phyloP scores from a whole-genome alignment of 768 basidiomycete species.

The Suillus alpinus region DNA sequence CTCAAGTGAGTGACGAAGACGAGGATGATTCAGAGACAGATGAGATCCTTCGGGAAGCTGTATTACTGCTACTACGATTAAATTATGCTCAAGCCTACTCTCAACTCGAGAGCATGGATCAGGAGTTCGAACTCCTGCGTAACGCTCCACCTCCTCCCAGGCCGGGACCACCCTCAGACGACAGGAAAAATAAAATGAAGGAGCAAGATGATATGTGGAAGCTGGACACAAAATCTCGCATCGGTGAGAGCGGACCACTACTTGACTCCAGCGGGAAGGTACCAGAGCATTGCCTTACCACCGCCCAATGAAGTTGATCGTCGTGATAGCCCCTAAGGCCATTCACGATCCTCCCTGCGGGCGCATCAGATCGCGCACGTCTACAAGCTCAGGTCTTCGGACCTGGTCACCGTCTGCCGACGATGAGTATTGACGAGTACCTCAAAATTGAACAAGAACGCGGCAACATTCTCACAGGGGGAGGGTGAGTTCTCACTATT shows the following conservation, averaged over 20 bases:
- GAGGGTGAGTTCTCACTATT: conserved; percentile 59
- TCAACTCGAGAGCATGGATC: conserved; percentile 63
- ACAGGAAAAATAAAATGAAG: conserved; percentile 37
- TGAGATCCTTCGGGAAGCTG: conserved; percentile 63
- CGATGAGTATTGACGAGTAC: conserved; percentile 96
- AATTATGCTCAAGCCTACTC: conserved; percentile 66
- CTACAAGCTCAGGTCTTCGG: conserved; percentile 82
- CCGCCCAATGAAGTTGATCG: conserved; percentile 9
- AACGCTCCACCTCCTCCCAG: conserved; percentile 46
- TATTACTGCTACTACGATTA: conserved; percentile 69
- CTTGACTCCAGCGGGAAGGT: conserved; percentile 80
- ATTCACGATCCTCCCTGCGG: conserved; percentile 87
- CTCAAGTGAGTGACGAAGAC: conserved; percentile 23
- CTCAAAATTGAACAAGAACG: conserved; percentile 78
- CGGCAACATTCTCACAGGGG: conserved; percentile 85
- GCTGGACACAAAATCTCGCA: conserved; percentile 54
- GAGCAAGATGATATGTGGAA: conserved; percentile 66
- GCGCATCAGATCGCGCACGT: conserved; percentile 62
- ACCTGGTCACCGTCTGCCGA: conserved; percentile 80
- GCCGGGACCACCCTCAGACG: conserved; percentile 30
- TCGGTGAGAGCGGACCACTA: conserved; percentile 56
- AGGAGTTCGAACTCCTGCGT: conserved; percentile 70
- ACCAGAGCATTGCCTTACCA: neutral
- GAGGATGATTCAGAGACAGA: conserved; percentile 60
- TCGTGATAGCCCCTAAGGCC: conserved; percentile 73